Evolutionary conservation across 164 flowering plant genomes (phyloP).

Genomic region (Cinnamomum chago): DNA sequence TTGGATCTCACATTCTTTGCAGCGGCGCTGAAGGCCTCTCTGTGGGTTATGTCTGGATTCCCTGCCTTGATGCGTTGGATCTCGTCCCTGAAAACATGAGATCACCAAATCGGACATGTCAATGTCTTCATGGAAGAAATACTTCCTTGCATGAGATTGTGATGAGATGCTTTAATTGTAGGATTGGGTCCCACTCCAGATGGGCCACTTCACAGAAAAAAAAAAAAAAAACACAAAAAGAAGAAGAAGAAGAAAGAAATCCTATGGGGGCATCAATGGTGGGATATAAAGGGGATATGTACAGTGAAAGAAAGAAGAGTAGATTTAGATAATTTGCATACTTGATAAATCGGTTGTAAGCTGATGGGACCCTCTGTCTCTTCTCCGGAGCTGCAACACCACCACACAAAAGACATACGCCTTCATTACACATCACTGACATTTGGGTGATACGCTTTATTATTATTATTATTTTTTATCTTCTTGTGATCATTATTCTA

Average conservation of each 20-base stretch:
- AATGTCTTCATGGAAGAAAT: neutral
- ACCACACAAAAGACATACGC: neutral
- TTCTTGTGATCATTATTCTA: slow-evolving; percentile 25
- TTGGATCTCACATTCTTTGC: slow-evolving; percentile 89
- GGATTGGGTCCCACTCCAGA: neutral
- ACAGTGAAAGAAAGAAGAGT: neutral
- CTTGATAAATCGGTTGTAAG: slow-evolving; percentile 99
- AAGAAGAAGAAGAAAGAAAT: neutral
- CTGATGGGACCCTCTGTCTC: slow-evolving; percentile 99
- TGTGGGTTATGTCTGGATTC: slow-evolving; percentile 94
- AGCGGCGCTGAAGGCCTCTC: slow-evolving; percentile 99
- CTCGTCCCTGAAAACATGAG: slow-evolving; percentile 36
- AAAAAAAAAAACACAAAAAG: neutral
- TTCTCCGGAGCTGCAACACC: slow-evolving; percentile 87
- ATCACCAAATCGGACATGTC: neutral
- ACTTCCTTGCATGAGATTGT: neutral
- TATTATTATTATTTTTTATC: slow-evolving; percentile 1
- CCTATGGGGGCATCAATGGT: neutral
- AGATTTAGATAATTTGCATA: slow-evolving; percentile 27
- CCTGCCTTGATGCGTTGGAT: slow-evolving; percentile 99
- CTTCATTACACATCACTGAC: slow-evolving; percentile 8
- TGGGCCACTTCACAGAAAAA: neutral
- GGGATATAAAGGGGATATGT: neutral
- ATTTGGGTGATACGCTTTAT: neutral
- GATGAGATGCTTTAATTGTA: neutral